phyloP scores from a whole-genome alignment of 2,329 filamentous ascomycete genomes.

The Cordyceps pruinosa region DNA sequence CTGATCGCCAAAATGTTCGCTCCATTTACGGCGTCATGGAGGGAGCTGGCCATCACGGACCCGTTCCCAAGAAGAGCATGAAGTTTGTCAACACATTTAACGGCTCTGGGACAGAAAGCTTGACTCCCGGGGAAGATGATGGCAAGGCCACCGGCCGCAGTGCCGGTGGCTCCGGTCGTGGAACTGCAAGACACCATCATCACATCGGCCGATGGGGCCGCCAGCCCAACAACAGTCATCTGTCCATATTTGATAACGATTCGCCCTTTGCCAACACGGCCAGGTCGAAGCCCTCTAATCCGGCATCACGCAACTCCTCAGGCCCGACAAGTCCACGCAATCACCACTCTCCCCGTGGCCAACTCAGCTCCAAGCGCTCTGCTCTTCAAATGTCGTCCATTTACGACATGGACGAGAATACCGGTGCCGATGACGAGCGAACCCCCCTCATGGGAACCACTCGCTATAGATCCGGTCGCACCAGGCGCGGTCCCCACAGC shows the following conservation, averaged over 20 bases:
- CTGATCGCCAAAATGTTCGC: constrained; percentile 52
- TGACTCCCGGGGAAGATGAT: constrained; percentile 56
- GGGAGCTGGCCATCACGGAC: constrained; percentile 30
- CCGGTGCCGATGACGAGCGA: constrained; percentile 76
- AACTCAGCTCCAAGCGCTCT: constrained; percentile 38
- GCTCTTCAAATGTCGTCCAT: constrained; percentile 53
- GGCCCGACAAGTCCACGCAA: constrained; percentile 65
- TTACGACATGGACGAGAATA: constrained; percentile 76
- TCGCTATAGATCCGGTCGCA: constrained; percentile 54
- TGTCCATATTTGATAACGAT: constrained; percentile 69
- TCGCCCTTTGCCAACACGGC: constrained; percentile 67
- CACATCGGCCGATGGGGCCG: constrained; percentile 67
- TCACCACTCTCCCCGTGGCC: constrained; percentile 30
- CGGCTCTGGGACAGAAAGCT: constrained; percentile 46
- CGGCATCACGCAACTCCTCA: constrained; percentile 51
- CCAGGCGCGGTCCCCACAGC: constrained; percentile 47
- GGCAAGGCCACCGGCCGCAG: constrained; percentile 57
- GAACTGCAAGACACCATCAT: constrained; percentile 70
- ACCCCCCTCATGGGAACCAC: constrained; percentile 66
- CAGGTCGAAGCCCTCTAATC: constrained; percentile 54
- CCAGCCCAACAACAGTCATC: constrained; percentile 57
- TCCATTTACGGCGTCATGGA: constrained; percentile 65
- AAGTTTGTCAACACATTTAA: constrained; percentile 84
- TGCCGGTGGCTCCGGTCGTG: constrained; percentile 54
- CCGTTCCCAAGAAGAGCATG: constrained; percentile 73